phyloP scores from a whole-genome alignment of 495 filamentous ascomycete species.

The Podospora bellae-mahoneyi region DNA sequence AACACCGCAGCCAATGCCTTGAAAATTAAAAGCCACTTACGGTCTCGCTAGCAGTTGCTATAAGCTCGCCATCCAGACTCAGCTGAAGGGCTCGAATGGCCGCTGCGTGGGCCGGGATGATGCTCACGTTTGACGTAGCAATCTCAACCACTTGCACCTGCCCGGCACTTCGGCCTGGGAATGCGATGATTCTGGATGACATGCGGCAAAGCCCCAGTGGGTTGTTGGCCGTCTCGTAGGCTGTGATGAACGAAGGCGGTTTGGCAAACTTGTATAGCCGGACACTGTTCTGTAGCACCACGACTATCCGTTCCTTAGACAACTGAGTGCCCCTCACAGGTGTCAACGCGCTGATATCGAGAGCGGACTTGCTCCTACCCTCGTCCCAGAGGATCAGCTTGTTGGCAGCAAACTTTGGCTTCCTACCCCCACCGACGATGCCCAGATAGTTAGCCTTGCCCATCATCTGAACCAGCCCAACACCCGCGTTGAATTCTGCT shows the following conservation, averaged over 20 bases:
- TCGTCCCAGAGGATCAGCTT: slow-evolving; percentile 97
- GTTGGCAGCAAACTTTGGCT: slow-evolving; percentile 82
- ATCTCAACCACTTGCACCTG: slow-evolving; percentile 92
- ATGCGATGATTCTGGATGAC: slow-evolving; percentile 65
- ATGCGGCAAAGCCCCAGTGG: slow-evolving; percentile 76
- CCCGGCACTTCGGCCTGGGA: slow-evolving; percentile 79
- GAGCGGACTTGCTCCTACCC: slow-evolving; percentile 66
- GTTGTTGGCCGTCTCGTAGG: slow-evolving; percentile 87
- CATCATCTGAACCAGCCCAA: slow-evolving; percentile 83
- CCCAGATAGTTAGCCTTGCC: slow-evolving; percentile 84
- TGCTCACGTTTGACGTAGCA: slow-evolving; percentile 78
- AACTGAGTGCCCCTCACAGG: slow-evolving; percentile 77
- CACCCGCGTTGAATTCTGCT: slow-evolving; percentile 78
- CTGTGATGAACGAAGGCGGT: slow-evolving; percentile 65
- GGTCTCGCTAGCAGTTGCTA: slow-evolving; percentile 89
- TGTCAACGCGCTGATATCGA: slow-evolving; percentile 51
- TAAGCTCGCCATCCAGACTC: slow-evolving; percentile 72
- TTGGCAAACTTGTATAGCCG: slow-evolving; percentile 78
- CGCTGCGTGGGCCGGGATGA: slow-evolving; percentile 86
- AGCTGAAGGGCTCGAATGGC: slow-evolving; percentile 75
- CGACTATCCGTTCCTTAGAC: slow-evolving; percentile 72
- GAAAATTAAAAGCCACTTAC: slow-evolving; percentile 41
- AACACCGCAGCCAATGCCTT: not conserved
- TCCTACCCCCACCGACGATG: slow-evolving; percentile 82
- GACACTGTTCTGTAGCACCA: slow-evolving; percentile 77